These are phyloP conservation scores for Solioccasus polychromus DNA, from an alignment of 768 basidiomycete genomes.

Conservation along the genomic window DNA sequence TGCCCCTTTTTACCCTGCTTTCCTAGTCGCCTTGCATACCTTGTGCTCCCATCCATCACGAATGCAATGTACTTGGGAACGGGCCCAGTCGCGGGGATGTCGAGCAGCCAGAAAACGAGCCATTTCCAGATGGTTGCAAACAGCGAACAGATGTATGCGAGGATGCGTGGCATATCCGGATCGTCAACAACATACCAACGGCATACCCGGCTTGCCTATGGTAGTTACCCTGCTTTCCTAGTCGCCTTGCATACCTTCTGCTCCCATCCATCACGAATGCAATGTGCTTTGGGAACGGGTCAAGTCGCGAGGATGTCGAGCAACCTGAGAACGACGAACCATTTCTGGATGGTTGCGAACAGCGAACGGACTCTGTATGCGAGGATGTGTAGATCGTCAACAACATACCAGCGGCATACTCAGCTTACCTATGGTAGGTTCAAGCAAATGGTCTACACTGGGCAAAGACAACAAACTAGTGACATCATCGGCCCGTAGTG, in stretches of 20 bases:
- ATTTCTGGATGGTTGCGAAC: too few species aligned
- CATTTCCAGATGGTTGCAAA: too few species aligned
- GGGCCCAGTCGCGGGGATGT: constrained; percentile 75
- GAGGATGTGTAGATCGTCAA: too few species aligned
- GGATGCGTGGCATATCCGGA: too few species aligned
- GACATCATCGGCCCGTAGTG: too few species aligned
- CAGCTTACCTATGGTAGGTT: constrained; percentile 76
- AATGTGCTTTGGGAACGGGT: constrained; percentile 84
- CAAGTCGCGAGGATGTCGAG: constrained; percentile 72
- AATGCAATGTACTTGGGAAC: constrained; percentile 90
- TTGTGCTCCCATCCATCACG: constrained; percentile 95
- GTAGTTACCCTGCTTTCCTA: constrained; percentile 60
- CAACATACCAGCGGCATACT: constrained; percentile 71
- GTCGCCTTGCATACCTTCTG: constrained; percentile 76
- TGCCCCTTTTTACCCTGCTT: constrained; percentile 78
- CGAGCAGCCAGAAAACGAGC: too few species aligned
- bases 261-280: constrained; percentile 99
- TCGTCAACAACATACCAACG: constrained; percentile 56
- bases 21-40: constrained; percentile 74
- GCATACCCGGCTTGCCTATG: constrained; percentile 80
- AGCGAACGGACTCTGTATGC: too few species aligned
- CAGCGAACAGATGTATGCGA: too few species aligned
- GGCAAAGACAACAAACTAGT: too few species aligned
- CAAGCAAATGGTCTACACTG: too few species aligned
- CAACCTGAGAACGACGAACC: too few species aligned